A percentile compares a stretch with the other conserved stretches of the same genome.
Conservation (phyloP, 495 filamentous ascomycete species). For the Aspergillus sparsus region DNA sequence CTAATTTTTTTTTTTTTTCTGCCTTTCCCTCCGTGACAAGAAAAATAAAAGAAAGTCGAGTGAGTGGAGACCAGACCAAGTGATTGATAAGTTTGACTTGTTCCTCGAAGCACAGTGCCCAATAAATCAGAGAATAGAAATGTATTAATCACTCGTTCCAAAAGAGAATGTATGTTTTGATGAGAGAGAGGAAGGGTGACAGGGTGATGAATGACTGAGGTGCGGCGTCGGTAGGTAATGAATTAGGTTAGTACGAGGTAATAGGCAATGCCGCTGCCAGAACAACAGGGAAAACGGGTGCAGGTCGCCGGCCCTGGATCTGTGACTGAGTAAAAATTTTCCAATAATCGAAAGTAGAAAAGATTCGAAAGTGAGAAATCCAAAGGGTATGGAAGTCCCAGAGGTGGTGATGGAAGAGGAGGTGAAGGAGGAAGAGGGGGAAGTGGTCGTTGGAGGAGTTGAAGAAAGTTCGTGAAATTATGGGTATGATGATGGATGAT, state of each 20-base stretch:
- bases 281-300: slow-evolving; percentile 47
- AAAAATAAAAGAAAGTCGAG: slow-evolving; percentile 21
- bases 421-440: slow-evolving; percentile 22
- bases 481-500: slow-evolving; percentile 14
- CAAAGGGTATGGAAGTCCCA: neutral
- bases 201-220: slow-evolving; percentile 26
- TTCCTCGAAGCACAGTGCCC: slow-evolving; percentile 2
- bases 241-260: slow-evolving; percentile 8
- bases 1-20: slow-evolving; percentile 44
- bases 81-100: slow-evolving; percentile 7
- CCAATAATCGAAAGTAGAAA: slow-evolving; percentile 13
- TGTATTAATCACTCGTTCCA: slow-evolving; percentile 18
- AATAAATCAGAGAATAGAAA: slow-evolving; percentile 16
- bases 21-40: slow-evolving; percentile 34
- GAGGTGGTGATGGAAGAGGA: neutral
- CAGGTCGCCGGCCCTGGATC: slow-evolving; percentile 47
- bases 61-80: slow-evolving; percentile 11
- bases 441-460: slow-evolving; percentile 23
- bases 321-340: slow-evolving; percentile 24
- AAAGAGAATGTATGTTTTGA: slow-evolving; percentile 5
- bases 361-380: slow-evolving; percentile 1
- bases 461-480: slow-evolving; percentile 41
- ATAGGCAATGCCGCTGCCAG: slow-evolving; percentile 29
- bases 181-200: slow-evolving; percentile 20
- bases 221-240: slow-evolving; percentile 12